phyloP scores from a whole-genome alignment of 2,329 filamentous ascomycete genomes.

The Alternaria metachromatica region DNA sequence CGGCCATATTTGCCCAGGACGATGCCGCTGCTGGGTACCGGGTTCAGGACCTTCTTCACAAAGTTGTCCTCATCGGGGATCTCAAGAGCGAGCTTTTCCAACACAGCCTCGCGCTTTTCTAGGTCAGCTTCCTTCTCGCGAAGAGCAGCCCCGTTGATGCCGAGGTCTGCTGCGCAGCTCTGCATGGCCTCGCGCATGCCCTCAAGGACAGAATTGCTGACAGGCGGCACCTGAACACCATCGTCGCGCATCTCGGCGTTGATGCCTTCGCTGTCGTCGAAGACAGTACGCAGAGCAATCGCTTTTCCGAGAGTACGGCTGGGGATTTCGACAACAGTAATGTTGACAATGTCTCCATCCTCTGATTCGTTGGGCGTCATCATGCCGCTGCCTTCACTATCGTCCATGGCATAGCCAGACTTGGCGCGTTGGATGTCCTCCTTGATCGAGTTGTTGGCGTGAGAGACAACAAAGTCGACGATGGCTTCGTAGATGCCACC shows the following conservation, averaged over 20 bases:
- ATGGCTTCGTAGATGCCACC: constrained; percentile 90
- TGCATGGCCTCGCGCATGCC: constrained; percentile 86
- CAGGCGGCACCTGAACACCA: constrained; percentile 76
- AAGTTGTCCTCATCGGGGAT: constrained; percentile 84
- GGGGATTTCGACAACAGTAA: constrained; percentile 88
- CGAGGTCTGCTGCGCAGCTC: constrained; percentile 79
- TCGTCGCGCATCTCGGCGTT: constrained; percentile 98
- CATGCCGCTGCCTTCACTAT: constrained; percentile 61
- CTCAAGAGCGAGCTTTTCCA: constrained; percentile 87
- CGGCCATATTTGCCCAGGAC: constrained; percentile 78
- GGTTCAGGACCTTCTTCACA: constrained; percentile 80
- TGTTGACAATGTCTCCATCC: constrained; percentile 84
- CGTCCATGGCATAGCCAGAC: constrained; percentile 71
- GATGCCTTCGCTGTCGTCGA: constrained; percentile 91
- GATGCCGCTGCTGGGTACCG: constrained; percentile 78
- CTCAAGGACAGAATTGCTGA: constrained; percentile 80
- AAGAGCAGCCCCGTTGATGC: constrained; percentile 70
- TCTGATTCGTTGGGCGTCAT: constrained; percentile 70
- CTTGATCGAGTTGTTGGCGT: constrained; percentile 85
- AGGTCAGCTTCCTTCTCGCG: constrained; percentile 78
- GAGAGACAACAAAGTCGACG: constrained; percentile 91
- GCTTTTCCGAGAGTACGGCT: constrained; percentile 83
- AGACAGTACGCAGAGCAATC: constrained; percentile 85
- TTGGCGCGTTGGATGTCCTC: constrained; percentile 72
- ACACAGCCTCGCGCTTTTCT: constrained; percentile 80